Base-by-base conservation (phyloP, 257 asterid genomes). In the Ligustrum vulgare region DNA sequence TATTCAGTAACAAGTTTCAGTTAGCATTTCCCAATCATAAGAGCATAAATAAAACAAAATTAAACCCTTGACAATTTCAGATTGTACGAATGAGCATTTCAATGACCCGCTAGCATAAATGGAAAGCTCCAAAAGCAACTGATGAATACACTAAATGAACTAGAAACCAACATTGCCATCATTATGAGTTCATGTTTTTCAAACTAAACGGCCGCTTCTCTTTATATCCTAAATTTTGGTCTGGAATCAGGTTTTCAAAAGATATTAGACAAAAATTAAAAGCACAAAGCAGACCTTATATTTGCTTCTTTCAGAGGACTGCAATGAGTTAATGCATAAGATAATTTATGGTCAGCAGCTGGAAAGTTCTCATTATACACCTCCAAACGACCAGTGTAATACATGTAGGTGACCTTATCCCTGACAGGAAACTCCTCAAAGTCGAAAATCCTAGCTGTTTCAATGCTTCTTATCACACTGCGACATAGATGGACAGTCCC, bases 351-450 rank as follows among this genome's bases (percentile, higher is more conserved):
- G 75, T 94, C 98, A 31, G 99, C 99, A 83, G 98, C 92, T 6
- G 86, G 87, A 76, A 94, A 94, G 80, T 92, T 91, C 82, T 94
- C 99, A 79, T 94, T 94, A 93, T 91, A 92, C 66, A 94, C 97
- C 90, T 92, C 99, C 86, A 94, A 82, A 51, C 97, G 95, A 73
- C 99, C 99, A 72, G 99, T 94, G 84, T 94, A 92, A 83, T 94
- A 92, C 98, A 94, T 92, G 90, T 94, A 92, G 11, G 99, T 92
- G 81, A 92, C 97, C 88, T 90, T 94, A 82, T 94, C 98, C 89
- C 97, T 84, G 37, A 85, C 90, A 8, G 97, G 98, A 60, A 92
- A 94, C 88, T 94, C 99, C 88, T 94, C 98, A 39, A 94, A 94
- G 82, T 94, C 99, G 49, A 94, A 94, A 78, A 92, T 88, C 75